Percentiles rank a stretch among this genome's conserved stretches.
Conservation (phyloP, 441 rosid genomes). For the Euphorbia celastroides region DNA sequence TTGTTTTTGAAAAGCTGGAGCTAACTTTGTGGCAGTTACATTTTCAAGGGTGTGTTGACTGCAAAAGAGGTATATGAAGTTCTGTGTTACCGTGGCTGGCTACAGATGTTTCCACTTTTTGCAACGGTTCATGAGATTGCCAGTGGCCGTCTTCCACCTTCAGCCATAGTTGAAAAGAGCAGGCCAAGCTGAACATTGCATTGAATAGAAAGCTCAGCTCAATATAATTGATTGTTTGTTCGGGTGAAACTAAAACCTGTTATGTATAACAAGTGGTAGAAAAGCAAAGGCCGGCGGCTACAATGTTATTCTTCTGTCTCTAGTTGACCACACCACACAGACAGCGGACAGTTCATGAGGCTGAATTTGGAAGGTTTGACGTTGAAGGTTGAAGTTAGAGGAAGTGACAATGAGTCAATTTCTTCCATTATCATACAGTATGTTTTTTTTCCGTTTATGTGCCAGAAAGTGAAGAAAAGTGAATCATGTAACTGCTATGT, state of each 20-base stretch:
- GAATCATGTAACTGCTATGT: conserved; percentile 24
- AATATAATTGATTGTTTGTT: conserved; percentile 24
- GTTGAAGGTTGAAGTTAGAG: conserved; percentile 11
- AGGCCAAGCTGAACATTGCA: conserved; percentile 55
- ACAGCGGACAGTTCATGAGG: conserved; percentile 9
- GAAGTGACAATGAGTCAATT: conserved; percentile 6
- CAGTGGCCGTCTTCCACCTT: conserved; percentile 68
- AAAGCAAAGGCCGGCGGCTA: too few relatives aligned
- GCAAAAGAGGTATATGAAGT: conserved; percentile 89
- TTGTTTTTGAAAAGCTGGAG: neutral
- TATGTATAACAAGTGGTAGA: too few relatives aligned
- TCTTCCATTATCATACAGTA: neutral
- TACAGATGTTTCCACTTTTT: conserved; percentile 81
- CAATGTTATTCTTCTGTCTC: too few relatives aligned
- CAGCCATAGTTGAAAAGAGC: conserved; percentile 74
- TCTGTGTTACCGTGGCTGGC: conserved; percentile 74
- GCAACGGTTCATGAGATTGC: conserved; percentile 77
- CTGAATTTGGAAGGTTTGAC: conserved; percentile 18
- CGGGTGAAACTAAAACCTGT: conserved; percentile 12
- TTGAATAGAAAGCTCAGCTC: conserved; percentile 30
- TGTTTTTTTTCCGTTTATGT: conserved; percentile 2
- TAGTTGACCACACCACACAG: too few relatives aligned
- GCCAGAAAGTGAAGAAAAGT: neutral
- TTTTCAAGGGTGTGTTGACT: conserved; percentile 77
- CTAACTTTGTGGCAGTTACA: neutral